Conservation (phyloP, 1,284 basidiomycete genomes). For the Termitomyces sp. region DNA sequence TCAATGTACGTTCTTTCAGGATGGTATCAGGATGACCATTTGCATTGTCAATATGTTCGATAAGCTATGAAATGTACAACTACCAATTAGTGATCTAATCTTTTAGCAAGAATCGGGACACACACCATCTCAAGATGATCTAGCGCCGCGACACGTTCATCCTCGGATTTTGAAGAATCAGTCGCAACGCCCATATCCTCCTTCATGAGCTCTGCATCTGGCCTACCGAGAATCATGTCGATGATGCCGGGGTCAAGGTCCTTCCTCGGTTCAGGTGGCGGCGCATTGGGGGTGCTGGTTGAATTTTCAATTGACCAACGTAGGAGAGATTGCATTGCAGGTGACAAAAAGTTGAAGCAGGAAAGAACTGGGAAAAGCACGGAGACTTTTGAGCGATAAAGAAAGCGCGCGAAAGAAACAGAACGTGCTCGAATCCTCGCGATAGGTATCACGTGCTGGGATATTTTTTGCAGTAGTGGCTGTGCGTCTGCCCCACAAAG, state of each 20-base stretch:
- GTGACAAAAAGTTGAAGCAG: background rate
- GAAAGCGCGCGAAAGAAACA: background rate
- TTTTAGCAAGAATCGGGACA: conserved; percentile 7
- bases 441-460: background rate
- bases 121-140: conserved; percentile 94
- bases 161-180: conserved; percentile 58
- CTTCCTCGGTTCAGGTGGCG: conserved; percentile 34
- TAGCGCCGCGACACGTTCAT: conserved; percentile 72
- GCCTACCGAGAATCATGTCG: conserved; percentile 82
- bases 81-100: background rate
- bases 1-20: no score
- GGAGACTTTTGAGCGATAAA: background rate
- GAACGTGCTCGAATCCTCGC: background rate
- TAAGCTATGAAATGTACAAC: conserved; percentile 47
- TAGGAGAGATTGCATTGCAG: conserved; percentile 63
- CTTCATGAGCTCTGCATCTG: conserved; percentile 84
- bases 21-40: conserved; percentile 51
- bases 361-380: no score
- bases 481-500: no score
- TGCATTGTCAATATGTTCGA: conserved; percentile 95
- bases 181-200: conserved; percentile 74
- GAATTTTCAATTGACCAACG: conserved; percentile 76
- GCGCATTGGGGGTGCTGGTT: conserved; percentile 23
- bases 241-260: conserved; percentile 77
- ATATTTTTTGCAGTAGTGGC: no score